These are phyloP conservation scores for Lactarius hatsudake DNA, from an alignment of 768 basidiomycete genomes.

Conservation along the genomic window DNA sequence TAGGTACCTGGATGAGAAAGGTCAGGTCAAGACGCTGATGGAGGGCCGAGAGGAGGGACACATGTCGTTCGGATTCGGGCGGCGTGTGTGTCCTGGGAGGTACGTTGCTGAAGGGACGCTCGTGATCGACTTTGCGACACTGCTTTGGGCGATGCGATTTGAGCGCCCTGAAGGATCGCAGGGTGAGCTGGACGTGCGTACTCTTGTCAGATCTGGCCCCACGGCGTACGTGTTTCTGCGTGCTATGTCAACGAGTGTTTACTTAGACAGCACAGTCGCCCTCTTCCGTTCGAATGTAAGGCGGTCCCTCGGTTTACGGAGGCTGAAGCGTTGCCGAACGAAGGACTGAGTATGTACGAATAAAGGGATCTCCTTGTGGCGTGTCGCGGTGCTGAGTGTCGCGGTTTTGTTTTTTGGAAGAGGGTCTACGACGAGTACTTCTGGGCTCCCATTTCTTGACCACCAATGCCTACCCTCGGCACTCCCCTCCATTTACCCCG, in stretches of 20 bases:
- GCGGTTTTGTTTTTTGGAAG: no score
- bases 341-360: background rate
- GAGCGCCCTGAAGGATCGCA: constrained; percentile 4
- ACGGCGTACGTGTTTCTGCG: constrained; percentile 14
- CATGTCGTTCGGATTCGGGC: constrained; percentile 31
- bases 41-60: constrained; percentile 33
- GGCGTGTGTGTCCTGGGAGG: constrained; percentile 35
- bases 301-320: constrained; percentile 22
- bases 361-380: background rate
- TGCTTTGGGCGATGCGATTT: constrained; percentile 31
- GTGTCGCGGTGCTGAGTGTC: no score
- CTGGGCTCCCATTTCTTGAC: constrained; percentile 14
- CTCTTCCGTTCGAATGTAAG: constrained; percentile 22
- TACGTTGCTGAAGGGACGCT: constrained; percentile 34
- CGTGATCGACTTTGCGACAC: constrained; percentile 34
- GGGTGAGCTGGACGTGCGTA: constrained; percentile 8
- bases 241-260: background rate
- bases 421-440: no score
- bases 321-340: background rate
- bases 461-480: no score
- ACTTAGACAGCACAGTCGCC: background rate
- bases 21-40: background rate
- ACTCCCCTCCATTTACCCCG: no score
- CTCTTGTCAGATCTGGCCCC: background rate
- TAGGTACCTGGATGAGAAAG: constrained; percentile 9